Evolutionary conservation across 83 land plant species (phyloP).

Genomic region (Isoetes engelmannii): DNA sequence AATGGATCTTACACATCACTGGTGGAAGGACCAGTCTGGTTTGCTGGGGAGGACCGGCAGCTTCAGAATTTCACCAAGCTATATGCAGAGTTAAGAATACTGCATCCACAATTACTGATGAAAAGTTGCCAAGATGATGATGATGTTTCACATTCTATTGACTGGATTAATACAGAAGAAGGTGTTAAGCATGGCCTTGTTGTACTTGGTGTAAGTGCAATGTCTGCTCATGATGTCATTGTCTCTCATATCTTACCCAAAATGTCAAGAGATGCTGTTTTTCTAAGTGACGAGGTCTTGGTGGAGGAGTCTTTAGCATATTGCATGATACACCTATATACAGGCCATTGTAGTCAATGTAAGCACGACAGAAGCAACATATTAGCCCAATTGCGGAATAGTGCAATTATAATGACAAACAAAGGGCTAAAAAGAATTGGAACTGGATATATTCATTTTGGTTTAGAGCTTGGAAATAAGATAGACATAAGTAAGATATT

Average conservation of each 20-base stretch:
- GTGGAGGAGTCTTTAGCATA: constrained; percentile 62
- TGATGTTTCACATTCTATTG: neutral
- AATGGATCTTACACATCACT: constrained; percentile 63
- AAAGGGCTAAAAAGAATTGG: constrained; percentile 44
- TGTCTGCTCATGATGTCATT: constrained; percentile 75
- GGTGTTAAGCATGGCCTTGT: constrained; percentile 35
- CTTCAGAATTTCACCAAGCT: constrained; percentile 42
- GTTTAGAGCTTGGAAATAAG: constrained; percentile 50
- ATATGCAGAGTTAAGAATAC: constrained; percentile 53
- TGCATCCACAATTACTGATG: constrained; percentile 42
- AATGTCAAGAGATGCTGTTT: constrained; percentile 24
- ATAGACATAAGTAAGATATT: constrained; percentile 43
- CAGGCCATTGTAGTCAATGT: constrained; percentile 45
- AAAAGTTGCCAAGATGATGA: neutral
- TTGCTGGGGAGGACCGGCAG: constrained; percentile 40
- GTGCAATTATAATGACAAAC: constrained; percentile 58
- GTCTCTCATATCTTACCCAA: constrained; percentile 55
- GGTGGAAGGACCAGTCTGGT: constrained; percentile 70
- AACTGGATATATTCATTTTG: constrained; percentile 57
- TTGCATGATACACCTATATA: constrained; percentile 63
- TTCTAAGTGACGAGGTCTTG: constrained; percentile 25
- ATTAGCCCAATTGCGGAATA: constrained; percentile 40
- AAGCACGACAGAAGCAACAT: constrained; percentile 44
- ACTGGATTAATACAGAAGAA: constrained; percentile 11
- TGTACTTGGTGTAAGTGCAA: constrained; percentile 52